Percentiles rank a stretch among this genome's conserved stretches.
phyloP scores from a whole-genome alignment of 2,329 filamentous ascomycete species.

The Pyrenochaeta sp. region DNA sequence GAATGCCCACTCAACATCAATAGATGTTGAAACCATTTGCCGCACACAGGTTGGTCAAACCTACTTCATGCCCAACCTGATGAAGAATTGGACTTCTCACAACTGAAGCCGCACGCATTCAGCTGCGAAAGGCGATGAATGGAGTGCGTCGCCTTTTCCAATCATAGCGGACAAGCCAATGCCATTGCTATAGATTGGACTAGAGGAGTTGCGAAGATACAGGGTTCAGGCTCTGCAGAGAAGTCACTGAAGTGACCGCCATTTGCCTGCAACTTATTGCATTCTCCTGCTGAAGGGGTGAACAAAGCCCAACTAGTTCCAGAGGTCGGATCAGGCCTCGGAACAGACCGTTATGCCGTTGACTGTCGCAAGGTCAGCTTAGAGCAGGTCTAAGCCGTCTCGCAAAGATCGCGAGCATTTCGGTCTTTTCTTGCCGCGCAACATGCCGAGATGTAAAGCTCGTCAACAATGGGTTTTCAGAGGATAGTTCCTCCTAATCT shows the following conservation, averaged over 20 bases:
- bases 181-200: too few species aligned
- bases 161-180: not conserved
- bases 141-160: conserved; percentile 5
- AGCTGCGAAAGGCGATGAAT: conserved; percentile 11
- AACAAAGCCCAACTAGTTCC: too few species aligned
- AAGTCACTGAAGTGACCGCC: too few species aligned
- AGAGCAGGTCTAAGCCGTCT: too few species aligned
- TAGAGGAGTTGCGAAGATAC: too few species aligned
- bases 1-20: conserved; percentile 8
- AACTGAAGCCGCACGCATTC: conserved; percentile 2
- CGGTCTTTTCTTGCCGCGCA: not conserved
- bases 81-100: not conserved
- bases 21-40: conserved; percentile 17
- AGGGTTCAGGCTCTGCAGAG: too few species aligned
- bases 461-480: not conserved
- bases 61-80: conserved; percentile 17
- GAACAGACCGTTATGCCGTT: not conserved
- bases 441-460: not conserved
- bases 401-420: too few species aligned
- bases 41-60: conserved; percentile 24
- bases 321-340: too few species aligned
- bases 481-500: not conserved
- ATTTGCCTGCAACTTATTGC: too few species aligned
- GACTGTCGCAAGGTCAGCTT: not conserved
- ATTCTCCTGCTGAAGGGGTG: too few species aligned